Evolutionary conservation across 116 monocot genomes (phyloP).

Genomic region (Trichopus zeylanicus): DNA sequence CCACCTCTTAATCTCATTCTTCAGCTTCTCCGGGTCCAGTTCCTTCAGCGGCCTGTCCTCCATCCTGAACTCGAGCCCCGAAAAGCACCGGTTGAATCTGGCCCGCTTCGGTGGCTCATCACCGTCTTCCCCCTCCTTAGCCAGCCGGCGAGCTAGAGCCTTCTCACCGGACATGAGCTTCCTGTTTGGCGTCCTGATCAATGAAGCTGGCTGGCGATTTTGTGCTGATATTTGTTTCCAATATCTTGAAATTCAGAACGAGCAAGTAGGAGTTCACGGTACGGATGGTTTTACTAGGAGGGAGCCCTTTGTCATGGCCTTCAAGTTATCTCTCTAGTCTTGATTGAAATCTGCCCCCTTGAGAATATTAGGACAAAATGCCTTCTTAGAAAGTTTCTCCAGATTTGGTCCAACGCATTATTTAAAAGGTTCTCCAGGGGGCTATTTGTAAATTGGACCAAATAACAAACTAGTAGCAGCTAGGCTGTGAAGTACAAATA

Average conservation of each 20-base stretch:
- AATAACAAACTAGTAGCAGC: too few relatives aligned
- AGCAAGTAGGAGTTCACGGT: too few relatives aligned
- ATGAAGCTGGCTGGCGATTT: neutral
- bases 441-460: too few relatives aligned
- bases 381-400: too few relatives aligned
- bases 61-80: constrained; percentile 30
- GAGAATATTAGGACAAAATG: too few relatives aligned
- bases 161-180: constrained; percentile 3
- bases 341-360: too few relatives aligned
- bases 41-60: constrained; percentile 32
- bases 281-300: too few relatives aligned
- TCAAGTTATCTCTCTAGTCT: too few relatives aligned
- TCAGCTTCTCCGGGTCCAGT: constrained; percentile 36
- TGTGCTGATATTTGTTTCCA: neutral
- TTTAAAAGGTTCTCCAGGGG: too few relatives aligned
- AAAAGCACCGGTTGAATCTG: constrained; percentile 21
- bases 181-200: neutral
- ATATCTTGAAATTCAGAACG: neutral
- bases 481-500: too few relatives aligned
- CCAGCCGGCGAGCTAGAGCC: neutral
- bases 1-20: constrained; percentile 50
- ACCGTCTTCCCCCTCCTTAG: neutral
- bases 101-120: neutral
- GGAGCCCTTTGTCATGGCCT: too few relatives aligned
- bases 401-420: too few relatives aligned